Percentiles rank a stretch among this genome's conserved stretches.
phyloP scores from a whole-genome alignment of 441 rosid genomes.

The Croton laevigatus region DNA sequence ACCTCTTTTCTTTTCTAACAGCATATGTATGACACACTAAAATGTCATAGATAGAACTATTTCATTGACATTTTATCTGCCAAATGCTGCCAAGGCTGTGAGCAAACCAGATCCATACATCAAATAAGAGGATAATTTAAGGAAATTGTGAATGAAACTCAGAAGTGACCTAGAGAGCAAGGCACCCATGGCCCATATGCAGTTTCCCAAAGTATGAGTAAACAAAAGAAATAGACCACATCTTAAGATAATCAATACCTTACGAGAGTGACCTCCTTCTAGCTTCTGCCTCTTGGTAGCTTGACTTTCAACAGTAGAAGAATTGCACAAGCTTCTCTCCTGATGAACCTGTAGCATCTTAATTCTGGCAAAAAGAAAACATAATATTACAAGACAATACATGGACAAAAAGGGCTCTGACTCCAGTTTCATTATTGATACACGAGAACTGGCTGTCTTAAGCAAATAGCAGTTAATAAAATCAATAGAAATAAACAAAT shows the following conservation, averaged over 20 bases:
- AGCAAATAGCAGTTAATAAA: neutral
- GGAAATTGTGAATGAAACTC: neutral
- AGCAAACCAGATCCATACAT: too few species aligned
- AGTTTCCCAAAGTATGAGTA: slow-evolving; percentile 10
- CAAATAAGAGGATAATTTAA: neutral
- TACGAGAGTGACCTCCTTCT: slow-evolving; percentile 76
- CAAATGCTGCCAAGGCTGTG: too few species aligned
- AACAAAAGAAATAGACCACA: neutral
- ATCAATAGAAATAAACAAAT: neutral
- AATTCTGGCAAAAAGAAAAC: slow-evolving; percentile 38
- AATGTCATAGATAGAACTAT: neutral
- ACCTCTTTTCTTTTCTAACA: slow-evolving; percentile 14
- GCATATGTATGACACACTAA: neutral
- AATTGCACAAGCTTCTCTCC: slow-evolving; percentile 38
- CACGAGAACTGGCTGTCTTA: neutral
- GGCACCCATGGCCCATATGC: neutral
- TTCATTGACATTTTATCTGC: neutral
- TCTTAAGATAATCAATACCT: slow-evolving; percentile 38
- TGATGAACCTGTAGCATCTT: slow-evolving; percentile 41
- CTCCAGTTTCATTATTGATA: neutral
- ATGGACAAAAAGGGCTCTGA: slow-evolving; percentile 10
- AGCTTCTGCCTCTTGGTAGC: slow-evolving; percentile 94
- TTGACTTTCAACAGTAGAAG: slow-evolving; percentile 71
- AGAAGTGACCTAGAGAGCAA: neutral
- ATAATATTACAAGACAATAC: slow-evolving; percentile 4